phyloP scores from a whole-genome alignment of 148 eudicot genomes.

The Rhododendron molle region DNA sequence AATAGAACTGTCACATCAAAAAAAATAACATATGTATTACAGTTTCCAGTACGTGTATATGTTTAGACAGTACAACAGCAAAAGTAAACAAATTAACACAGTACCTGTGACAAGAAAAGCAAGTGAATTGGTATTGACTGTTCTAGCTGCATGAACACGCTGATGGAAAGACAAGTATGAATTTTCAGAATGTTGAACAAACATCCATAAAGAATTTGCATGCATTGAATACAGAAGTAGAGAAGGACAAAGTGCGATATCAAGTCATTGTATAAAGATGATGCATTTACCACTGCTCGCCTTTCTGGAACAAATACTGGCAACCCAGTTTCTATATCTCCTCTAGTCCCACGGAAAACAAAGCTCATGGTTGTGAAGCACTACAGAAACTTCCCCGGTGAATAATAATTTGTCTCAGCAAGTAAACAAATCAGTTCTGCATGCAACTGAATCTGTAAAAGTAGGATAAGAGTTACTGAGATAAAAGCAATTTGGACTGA shows the following conservation, averaged over 20 bases:
- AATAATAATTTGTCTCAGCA: slow-evolving; percentile 4
- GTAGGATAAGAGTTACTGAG: not conserved
- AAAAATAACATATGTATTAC: not conserved
- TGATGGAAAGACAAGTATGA: slow-evolving; percentile 20
- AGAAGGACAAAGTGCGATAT: not conserved
- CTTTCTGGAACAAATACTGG: slow-evolving; percentile 79
- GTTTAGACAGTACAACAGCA: not conserved
- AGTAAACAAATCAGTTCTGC: not conserved
- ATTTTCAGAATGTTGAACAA: not conserved
- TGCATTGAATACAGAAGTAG: not conserved
- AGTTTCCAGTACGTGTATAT: not conserved
- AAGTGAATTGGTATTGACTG: slow-evolving; percentile 80
- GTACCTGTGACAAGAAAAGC: slow-evolving; percentile 93
- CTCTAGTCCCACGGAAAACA: slow-evolving; percentile 85
- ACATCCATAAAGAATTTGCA: not conserved
- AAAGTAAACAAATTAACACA: not conserved
- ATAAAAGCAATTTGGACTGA: not conserved
- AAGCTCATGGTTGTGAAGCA: slow-evolving; percentile 66
- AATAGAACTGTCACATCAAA: slow-evolving; percentile 62
- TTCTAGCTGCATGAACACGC: slow-evolving; percentile 83
- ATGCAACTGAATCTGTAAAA: slow-evolving; percentile 9
- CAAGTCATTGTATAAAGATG: not conserved
- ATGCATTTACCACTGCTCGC: slow-evolving; percentile 57
- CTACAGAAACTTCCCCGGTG: not conserved
- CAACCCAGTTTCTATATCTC: slow-evolving; percentile 77